phyloP scores from a whole-genome alignment of 805 yeast species.

The Sporopachydermia quercuum region DNA sequence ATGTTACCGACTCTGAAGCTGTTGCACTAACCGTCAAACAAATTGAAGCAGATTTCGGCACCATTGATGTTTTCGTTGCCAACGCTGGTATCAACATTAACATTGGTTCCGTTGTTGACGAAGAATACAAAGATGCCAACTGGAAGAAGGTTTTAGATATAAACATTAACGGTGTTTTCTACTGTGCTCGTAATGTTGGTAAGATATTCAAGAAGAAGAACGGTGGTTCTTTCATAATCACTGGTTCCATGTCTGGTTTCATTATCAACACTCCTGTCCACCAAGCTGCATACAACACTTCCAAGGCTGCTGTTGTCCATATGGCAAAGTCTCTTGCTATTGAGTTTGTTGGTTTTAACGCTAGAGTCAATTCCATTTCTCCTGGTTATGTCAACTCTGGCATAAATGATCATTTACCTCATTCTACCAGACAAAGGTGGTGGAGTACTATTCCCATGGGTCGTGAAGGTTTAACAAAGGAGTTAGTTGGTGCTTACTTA shows the following conservation, averaged over 20 bases:
- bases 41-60: conserved; percentile 37
- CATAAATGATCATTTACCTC: conserved; percentile 33
- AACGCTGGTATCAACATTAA: conserved; percentile 50
- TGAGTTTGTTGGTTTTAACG: conserved; percentile 58
- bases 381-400: conserved; percentile 71
- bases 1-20: conserved; percentile 32
- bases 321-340: conserved; percentile 55
- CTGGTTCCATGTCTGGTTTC: conserved; percentile 69
- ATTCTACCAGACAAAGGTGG: conserved; percentile 37
- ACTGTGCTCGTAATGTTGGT: conserved; percentile 56
- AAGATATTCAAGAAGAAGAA: conserved; percentile 45
- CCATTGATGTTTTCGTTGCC: conserved; percentile 48
- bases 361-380: conserved; percentile 56
- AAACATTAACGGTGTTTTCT: conserved; percentile 58
- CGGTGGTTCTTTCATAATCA: conserved; percentile 53
- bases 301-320: conserved; percentile 65
- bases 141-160: conserved; percentile 56
- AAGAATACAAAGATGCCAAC: conserved; percentile 35
- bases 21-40: conserved; percentile 25
- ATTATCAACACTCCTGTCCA: conserved; percentile 60
- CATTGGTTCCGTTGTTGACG: conserved; percentile 26
- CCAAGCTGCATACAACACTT: conserved; percentile 60
- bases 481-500: conserved; percentile 37
- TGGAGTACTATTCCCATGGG: conserved; percentile 58
- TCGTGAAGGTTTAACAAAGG: conserved; percentile 58